Conservation (phyloP, 202 grass and related monocot species). For the Miscanthus sacchariflorus region DNA sequence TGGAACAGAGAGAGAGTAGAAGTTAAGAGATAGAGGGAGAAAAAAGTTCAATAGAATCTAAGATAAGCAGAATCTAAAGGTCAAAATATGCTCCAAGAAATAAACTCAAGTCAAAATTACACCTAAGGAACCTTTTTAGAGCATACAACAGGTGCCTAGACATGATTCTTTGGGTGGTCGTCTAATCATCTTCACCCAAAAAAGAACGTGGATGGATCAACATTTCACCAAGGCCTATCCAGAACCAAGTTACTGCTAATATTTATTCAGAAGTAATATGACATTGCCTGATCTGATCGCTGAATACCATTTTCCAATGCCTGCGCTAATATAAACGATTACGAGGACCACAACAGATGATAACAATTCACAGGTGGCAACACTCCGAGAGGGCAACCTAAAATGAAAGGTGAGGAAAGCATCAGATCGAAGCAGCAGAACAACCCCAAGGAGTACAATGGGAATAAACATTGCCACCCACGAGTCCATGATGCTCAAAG, state of each 20-base stretch:
- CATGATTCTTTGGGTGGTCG: not conserved
- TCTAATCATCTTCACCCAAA: not conserved
- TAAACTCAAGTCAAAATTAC: not conserved
- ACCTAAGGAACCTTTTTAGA: too few species aligned
- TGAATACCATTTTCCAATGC: slow-evolving; percentile 28
- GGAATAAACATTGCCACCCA: slow-evolving; percentile 6
- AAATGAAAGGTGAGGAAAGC: slow-evolving; percentile 19
- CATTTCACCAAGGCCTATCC: not conserved
- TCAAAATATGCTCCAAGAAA: not conserved
- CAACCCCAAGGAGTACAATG: not conserved
- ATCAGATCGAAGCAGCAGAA: not conserved
- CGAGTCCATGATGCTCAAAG: slow-evolving; percentile 29
- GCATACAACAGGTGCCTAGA: not conserved
- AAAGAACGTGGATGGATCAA: not conserved
- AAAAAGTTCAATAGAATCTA: not conserved
- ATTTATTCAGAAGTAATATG: slow-evolving; percentile 23
- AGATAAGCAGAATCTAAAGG: not conserved
- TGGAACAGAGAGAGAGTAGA: too few species aligned
- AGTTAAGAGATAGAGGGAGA: not conserved
- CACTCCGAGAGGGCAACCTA: slow-evolving; percentile 8
- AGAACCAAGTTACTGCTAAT: not conserved
- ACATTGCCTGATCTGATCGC: slow-evolving; percentile 9
- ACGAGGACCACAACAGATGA: not conserved
- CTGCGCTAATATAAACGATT: slow-evolving; percentile 33
- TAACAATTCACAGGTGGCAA: slow-evolving; percentile 23